phyloP scores from a whole-genome alignment of 306 rosid genomes.

The Prunus davidiana region DNA sequence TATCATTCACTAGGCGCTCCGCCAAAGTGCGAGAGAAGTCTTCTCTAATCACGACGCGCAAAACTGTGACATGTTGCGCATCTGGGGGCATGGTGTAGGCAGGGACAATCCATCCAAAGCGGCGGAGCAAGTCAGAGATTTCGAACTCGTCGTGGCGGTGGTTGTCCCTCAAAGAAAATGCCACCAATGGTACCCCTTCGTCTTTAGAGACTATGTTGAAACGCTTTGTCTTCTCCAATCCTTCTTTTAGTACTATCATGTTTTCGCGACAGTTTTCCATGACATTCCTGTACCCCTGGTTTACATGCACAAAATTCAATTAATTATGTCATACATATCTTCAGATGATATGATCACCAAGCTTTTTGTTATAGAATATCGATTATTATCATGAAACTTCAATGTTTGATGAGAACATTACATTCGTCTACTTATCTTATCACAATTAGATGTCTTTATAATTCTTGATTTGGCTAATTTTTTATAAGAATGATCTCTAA shows the following conservation, averaged over 20 bases:
- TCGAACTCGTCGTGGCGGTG: conserved; percentile 65
- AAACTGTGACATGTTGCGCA: conserved; percentile 73
- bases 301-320: background rate
- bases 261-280: conserved; percentile 91
- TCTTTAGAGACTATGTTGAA: conserved; percentile 78
- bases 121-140: conserved; percentile 60
- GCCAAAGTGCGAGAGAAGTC: conserved; percentile 90
- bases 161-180: conserved; percentile 70
- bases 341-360: background rate
- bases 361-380: too few relatives aligned
- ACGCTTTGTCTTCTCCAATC: conserved; percentile 61
- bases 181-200: conserved; percentile 83
- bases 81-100: conserved; percentile 95
- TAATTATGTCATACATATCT: background rate
- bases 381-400: too few relatives aligned
- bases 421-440: too few relatives aligned
- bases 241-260: conserved; percentile 79
- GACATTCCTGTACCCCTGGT: conserved; percentile 76
- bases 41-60: conserved; percentile 85
- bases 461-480: background rate
- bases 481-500: background rate
- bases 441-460: background rate
- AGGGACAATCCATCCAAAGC: conserved; percentile 93
- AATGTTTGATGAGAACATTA: too few relatives aligned
- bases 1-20: conserved; percentile 69